These are phyloP conservation scores for Sphaceloma murrayae DNA, from an alignment of 2,329 filamentous ascomycete species.

Conservation along the genomic window DNA sequence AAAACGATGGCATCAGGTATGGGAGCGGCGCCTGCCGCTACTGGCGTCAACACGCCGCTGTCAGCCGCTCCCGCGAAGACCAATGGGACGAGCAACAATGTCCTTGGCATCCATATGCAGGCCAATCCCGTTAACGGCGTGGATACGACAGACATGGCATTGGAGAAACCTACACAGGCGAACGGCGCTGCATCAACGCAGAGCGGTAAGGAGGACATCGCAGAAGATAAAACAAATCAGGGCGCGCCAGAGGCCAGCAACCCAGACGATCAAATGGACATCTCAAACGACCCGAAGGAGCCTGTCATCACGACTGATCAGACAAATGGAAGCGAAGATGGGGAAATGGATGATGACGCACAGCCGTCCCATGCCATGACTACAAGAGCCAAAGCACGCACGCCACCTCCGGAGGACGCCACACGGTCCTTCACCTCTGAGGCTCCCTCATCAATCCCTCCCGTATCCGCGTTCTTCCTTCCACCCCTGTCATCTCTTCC, in stretches of 20 bases:
- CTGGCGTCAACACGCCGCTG: not conserved
- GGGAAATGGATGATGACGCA: slow-evolving; percentile 2
- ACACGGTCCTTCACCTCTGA: slow-evolving; percentile 29
- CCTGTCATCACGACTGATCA: slow-evolving; percentile 1
- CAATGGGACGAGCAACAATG: slow-evolving; percentile 2
- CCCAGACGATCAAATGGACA: slow-evolving; percentile 2
- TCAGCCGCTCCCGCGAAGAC: not conserved
- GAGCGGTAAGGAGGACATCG: slow-evolving; percentile 4
- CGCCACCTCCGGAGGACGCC: slow-evolving; percentile 27
- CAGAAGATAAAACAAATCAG: slow-evolving; percentile 3
- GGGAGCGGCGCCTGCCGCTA: not conserved
- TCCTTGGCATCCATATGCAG: slow-evolving; percentile 4
- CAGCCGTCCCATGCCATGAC: slow-evolving; percentile 43
- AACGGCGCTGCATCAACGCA: slow-evolving; percentile 16
- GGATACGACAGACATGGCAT: slow-evolving; percentile 21
- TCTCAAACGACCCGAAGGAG: not conserved
- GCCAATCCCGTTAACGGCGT: slow-evolving; percentile 23
- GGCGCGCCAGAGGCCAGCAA: not conserved
- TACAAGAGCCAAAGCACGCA: slow-evolving; percentile 44
- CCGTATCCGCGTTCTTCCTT: slow-evolving; percentile 65
- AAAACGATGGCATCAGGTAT: not conserved
- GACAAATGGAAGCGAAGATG: slow-evolving; percentile 15
- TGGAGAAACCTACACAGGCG: not conserved
- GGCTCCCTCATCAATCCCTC: slow-evolving; percentile 41
- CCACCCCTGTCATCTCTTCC: slow-evolving; percentile 53